Conservation (phyloP, 2,329 filamentous ascomycete species). For the Pestalotiopsis sp. region DNA sequence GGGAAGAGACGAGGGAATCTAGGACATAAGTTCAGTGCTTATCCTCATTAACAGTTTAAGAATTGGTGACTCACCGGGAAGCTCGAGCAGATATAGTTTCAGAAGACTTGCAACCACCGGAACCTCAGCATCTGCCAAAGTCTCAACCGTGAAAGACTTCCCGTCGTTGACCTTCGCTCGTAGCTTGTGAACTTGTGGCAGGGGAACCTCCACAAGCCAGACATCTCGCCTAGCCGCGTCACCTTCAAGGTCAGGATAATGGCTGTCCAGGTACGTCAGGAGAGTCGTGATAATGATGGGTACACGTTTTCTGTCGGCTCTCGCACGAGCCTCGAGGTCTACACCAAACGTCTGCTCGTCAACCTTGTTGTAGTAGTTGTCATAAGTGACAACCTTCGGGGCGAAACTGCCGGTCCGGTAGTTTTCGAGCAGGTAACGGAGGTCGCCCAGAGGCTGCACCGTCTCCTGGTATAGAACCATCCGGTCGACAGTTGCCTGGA, state of each 20-base stretch:
- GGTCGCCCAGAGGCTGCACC: slow-evolving; percentile 87
- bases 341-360: slow-evolving; percentile 98
- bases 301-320: slow-evolving; percentile 93
- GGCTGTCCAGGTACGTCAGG: slow-evolving; percentile 91
- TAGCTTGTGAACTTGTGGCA: slow-evolving; percentile 82
- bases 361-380: slow-evolving; percentile 98
- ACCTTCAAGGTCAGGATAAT: slow-evolving; percentile 96
- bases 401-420: slow-evolving; percentile 94
- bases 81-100: slow-evolving; percentile 91
- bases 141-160: slow-evolving; percentile 73
- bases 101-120: slow-evolving; percentile 90
- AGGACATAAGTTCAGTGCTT: slow-evolving; percentile 27
- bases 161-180: slow-evolving; percentile 85
- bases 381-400: slow-evolving; percentile 88
- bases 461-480: slow-evolving; percentile 99
- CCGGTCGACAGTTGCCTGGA: slow-evolving; percentile 94
- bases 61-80: slow-evolving; percentile 70
- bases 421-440: slow-evolving; percentile 93
- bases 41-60: neutral
- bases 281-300: slow-evolving; percentile 91
- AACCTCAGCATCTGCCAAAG: slow-evolving; percentile 87
- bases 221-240: slow-evolving; percentile 91
- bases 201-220: slow-evolving; percentile 91
- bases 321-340: slow-evolving; percentile 91
- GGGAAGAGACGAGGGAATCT: slow-evolving; percentile 98